Evolutionary conservation across 306 rosid genomes (phyloP), one percentile per base, ranked within the genome.

Genomic region (Myrica gale): DNA sequence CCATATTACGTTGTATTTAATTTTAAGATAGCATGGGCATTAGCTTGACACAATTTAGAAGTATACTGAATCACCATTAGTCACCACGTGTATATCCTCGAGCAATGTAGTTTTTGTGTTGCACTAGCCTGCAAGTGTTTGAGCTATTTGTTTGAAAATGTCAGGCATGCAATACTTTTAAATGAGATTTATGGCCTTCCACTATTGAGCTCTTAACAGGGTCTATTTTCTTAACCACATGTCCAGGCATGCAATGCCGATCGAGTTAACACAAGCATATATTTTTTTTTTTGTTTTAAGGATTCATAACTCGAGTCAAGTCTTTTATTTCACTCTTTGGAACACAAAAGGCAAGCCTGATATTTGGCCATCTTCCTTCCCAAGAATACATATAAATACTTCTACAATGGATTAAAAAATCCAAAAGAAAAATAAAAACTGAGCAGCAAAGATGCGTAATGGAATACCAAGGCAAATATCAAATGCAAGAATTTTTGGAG

Each of bases 11-110:
- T 79, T 78, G 57, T 32, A 68, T 78, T 68, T 12, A 26, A 26
- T 26, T 26, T 26, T 26, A 55, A 69, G 82, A 79, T 53, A 54
- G 78, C 77, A 76, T 68, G 85, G 81, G 75, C 76, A 73, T 82
- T 54, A 77, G 53, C 52, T 50, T 45, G 23, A 54, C 79, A 71
- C 81, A 85, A 74, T 83, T 85, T 80, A 85, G 77, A 62, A 73
- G 68, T 54, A 15, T 74, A 50, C 69, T 44, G 42, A 23, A 77
- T 69, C 68, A n/a, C n/a, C n/a, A 72, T 77, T 72, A 79, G 53
- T 16, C 68, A 70, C 62, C 73, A 61, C 69, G 46, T 51, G 48
- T 78, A 73, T 78, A 76, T 75, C 47, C 17, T 4, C 65, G 58
- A 69, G 61, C 46, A 42, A 47, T 71, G 46, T 44, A 80, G 80